Evolutionary conservation across 331 rosid genomes (phyloP), one percentile per base, ranked within the genome.

Genomic region (Ulmus americana): DNA sequence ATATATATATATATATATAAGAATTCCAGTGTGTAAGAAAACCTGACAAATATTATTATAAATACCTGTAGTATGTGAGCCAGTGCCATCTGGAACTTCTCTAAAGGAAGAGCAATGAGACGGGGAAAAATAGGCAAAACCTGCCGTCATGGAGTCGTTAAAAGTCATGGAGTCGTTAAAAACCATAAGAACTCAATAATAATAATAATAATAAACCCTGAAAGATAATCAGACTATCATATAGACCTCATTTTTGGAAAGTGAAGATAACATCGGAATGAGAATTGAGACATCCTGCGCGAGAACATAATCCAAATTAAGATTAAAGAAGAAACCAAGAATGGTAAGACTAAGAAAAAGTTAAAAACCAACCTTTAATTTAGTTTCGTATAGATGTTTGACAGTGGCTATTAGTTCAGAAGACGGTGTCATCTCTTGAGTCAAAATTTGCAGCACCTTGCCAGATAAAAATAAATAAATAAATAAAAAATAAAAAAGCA

Each of bases 31-130:
- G 35, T 22, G 35, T 22, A 22, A 22, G 35, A 22, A 22, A 22
- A 22, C 35, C 35, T 28, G 35, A 28, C 18, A 10, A 16, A 42
- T 15, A 44, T 1, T 6, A 35, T 28, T 2, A 58, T 16, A 48
- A 13, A 62, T 84, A 94, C 99, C 99, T 94, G 99, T 42, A 94
- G 84, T 76, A 94, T 79, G 83, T 79, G 95, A 69, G 99, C 99
- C 70, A 94, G 95, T n/a, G 99, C 97, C 77, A 74, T 94, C 83
- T 94, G 96, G 77, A 94, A 94, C 86, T 94, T 94, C 48, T 94
- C 99, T 76, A 85, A 71, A 64, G 99, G 96, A 63, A 94, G 97
- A 71, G 80, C 90, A 16, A 94, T 86, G 74, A 94, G 95, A 68
- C 77, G 88, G 54, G 99, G 97, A 67, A 94, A 87, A 72, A 94